Evolutionary conservation across 345 rosid genomes (phyloP).

Genomic region (Brassica nigra): DNA sequence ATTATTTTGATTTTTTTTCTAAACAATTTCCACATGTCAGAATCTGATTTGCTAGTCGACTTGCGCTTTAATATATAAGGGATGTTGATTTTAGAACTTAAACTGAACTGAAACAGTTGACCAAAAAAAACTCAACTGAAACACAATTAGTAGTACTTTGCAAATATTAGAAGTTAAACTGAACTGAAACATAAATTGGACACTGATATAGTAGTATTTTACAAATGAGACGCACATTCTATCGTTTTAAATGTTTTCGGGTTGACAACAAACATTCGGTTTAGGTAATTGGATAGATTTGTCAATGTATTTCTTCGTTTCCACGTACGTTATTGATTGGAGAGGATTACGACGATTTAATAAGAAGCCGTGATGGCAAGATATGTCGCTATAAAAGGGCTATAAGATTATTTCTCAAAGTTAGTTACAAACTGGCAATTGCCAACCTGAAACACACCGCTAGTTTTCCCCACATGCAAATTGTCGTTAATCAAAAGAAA

Average conservation of each 20-base stretch:
- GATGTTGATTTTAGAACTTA: neutral
- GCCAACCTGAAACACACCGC: neutral
- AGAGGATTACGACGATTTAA: neutral
- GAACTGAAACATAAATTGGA: constrained; percentile 13
- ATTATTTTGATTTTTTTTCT: too few relatives aligned
- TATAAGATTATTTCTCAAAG: neutral
- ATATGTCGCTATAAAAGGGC: neutral
- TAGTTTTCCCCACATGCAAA: neutral
- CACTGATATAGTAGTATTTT: too few relatives aligned
- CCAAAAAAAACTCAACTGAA: neutral
- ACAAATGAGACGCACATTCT: neutral
- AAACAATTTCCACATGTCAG: too few relatives aligned
- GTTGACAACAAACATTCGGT: neutral
- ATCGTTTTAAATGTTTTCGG: neutral
- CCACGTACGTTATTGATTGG: neutral
- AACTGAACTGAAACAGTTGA: neutral
- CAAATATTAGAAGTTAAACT: constrained; percentile 17
- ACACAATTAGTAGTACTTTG: neutral
- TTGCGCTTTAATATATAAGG: too few relatives aligned
- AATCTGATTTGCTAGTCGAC: too few relatives aligned
- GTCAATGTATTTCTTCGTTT: too few relatives aligned
- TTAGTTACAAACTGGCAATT: neutral
- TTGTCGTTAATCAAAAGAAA: neutral
- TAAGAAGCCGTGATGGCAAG: neutral
- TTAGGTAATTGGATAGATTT: neutral